Conservation (phyloP, 2,329 filamentous ascomycete species). For the Diplodia intermedia region DNA sequence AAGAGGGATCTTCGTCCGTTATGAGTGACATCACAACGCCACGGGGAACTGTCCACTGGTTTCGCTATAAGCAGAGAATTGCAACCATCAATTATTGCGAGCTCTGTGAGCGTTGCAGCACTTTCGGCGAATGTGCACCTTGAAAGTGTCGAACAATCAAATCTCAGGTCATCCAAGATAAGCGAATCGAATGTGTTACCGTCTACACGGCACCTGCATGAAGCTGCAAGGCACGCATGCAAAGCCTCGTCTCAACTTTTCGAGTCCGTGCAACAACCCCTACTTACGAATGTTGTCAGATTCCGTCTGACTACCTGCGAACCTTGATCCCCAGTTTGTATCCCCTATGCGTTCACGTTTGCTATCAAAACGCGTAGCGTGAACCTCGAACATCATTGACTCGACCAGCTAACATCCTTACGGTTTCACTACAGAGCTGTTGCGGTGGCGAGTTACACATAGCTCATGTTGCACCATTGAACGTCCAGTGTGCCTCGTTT, state of each 20-base stretch:
- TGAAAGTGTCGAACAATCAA: neutral
- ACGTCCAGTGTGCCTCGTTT: neutral
- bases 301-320: neutral
- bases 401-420: no score
- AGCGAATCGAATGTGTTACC: constrained; percentile 1
- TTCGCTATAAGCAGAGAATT: neutral
- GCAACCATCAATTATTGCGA: neutral
- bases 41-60: neutral
- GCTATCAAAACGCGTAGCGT: no score
- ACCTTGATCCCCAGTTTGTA: no score
- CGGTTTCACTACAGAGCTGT: neutral
- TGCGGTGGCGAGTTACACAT: neutral
- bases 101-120: neutral
- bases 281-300: neutral
- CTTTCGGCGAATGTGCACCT: neutral
- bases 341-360: no score
- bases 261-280: neutral
- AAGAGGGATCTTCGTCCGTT: neutral
- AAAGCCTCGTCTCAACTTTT: neutral
- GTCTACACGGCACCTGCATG: constrained; percentile 1
- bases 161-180: neutral
- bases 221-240: constrained; percentile 19
- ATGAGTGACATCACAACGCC: neutral
- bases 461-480: neutral
- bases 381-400: no score